phyloP scores from a whole-genome alignment of 2,329 filamentous ascomycete species.

The Aspergillus awamori region DNA sequence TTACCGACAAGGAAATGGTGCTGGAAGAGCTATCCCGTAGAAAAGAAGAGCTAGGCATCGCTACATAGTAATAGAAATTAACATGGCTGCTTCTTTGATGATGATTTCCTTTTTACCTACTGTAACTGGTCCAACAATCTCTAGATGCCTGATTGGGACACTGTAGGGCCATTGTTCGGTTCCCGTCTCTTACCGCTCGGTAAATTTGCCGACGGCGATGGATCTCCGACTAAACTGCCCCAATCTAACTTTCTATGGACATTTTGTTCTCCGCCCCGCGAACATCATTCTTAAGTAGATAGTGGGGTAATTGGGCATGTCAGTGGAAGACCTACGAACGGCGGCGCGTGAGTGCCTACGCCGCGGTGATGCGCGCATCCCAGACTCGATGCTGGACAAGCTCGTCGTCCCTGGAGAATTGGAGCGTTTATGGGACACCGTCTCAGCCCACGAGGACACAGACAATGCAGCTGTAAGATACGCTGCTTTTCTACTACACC shows the following conservation, averaged over 20 bases:
- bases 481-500: background rate
- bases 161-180: background rate
- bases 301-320: background rate
- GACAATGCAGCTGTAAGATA: conserved; percentile 28
- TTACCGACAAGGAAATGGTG: conserved; percentile 60
- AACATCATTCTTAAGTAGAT: too few species aligned
- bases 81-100: background rate
- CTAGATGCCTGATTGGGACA: background rate
- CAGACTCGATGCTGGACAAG: conserved; percentile 12
- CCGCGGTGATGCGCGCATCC: conserved; percentile 9
- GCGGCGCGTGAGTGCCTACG: conserved; percentile 30
- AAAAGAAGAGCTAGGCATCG: conserved; percentile 54
- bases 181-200: conserved; percentile 8
- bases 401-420: conserved; percentile 22
- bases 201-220: conserved; percentile 1
- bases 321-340: conserved; percentile 33
- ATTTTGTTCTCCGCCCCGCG: too few species aligned
- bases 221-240: background rate
- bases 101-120: too few species aligned
- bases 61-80: conserved; percentile 4
- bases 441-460: conserved; percentile 27
- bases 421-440: conserved; percentile 34
- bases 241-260: too few species aligned
- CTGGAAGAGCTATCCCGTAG: conserved; percentile 61
- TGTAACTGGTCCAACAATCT: background rate